phyloP scores from a whole-genome alignment of 805 yeast species.

The Candida silvicultrix region DNA sequence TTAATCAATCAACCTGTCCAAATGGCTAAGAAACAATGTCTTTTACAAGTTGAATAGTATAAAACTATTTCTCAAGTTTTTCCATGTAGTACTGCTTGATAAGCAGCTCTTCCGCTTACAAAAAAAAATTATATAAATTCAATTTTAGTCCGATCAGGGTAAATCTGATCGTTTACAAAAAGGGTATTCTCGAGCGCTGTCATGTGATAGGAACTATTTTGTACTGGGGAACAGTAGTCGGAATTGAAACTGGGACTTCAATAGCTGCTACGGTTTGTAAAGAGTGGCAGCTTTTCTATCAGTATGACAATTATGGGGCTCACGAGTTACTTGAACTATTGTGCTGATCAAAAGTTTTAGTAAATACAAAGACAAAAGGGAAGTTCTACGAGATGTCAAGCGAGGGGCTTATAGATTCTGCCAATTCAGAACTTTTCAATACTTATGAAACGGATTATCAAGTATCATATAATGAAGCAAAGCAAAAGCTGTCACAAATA shows the following conservation, averaged over 20 bases:
- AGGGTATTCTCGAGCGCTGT: too few relatives aligned
- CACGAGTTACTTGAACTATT: too few relatives aligned
- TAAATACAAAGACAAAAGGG: too few relatives aligned
- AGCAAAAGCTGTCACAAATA: slow-evolving; percentile 53
- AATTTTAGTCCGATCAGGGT: not conserved
- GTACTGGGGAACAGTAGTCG: too few relatives aligned
- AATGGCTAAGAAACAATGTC: too few relatives aligned
- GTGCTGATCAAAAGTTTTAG: too few relatives aligned
- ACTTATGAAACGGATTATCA: slow-evolving; percentile 39
- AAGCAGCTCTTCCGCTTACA: not conserved
- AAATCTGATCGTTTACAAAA: too few relatives aligned
- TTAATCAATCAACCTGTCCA: not conserved
- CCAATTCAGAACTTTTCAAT: slow-evolving; percentile 19
- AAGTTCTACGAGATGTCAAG: too few relatives aligned
- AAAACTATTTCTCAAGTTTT: not conserved
- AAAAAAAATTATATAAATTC: not conserved
- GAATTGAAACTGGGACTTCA: too few relatives aligned
- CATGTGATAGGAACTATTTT: too few relatives aligned
- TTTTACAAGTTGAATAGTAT: not conserved
- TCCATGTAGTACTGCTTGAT: not conserved
- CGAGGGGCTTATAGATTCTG: slow-evolving; percentile 16
- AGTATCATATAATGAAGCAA: slow-evolving; percentile 63
- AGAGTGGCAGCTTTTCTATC: not conserved
- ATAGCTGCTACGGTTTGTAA: not conserved
- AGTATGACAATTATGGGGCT: not conserved